Evolutionary conservation across 352 stramenopile genomes (phyloP).

Genomic region (Poterioochromonas sp.): DNA sequence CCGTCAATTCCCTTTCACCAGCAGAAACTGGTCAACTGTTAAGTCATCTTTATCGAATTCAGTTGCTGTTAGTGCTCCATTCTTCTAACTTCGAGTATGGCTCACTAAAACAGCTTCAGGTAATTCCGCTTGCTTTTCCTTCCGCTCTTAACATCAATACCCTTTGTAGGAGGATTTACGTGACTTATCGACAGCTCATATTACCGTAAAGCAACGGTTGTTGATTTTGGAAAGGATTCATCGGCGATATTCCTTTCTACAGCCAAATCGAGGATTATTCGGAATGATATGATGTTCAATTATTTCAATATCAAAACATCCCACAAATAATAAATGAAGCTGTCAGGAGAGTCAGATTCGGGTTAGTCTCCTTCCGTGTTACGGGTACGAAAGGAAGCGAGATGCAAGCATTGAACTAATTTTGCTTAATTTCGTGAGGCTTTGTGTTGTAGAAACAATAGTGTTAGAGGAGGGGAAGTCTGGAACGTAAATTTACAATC

Average conservation of each 20-base stretch:
- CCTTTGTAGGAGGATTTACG: conserved; percentile 27
- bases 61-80: conserved; percentile 36
- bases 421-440: no score
- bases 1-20: not conserved
- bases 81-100: conserved; percentile 35
- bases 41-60: conserved; percentile 37
- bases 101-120: not conserved
- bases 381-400: no score
- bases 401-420: no score
- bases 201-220: conserved; percentile 32
- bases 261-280: not conserved
- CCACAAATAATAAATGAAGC: no score
- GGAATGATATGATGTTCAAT: no score
- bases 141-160: not conserved
- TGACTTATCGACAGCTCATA: not conserved
- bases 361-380: no score
- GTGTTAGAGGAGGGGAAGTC: no score
- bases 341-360: no score
- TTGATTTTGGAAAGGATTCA: conserved; percentile 22
- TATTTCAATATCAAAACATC: no score
- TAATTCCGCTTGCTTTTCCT: not conserved
- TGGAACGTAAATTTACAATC: no score
- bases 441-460: no score
- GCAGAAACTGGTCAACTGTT: not conserved
- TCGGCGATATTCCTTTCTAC: conserved; percentile 18